A percentile compares a stretch with the other conserved stretches of the same genome.
Conservation (phyloP, 2,329 filamentous ascomycete genomes). For the Cercospora sp. region DNA sequence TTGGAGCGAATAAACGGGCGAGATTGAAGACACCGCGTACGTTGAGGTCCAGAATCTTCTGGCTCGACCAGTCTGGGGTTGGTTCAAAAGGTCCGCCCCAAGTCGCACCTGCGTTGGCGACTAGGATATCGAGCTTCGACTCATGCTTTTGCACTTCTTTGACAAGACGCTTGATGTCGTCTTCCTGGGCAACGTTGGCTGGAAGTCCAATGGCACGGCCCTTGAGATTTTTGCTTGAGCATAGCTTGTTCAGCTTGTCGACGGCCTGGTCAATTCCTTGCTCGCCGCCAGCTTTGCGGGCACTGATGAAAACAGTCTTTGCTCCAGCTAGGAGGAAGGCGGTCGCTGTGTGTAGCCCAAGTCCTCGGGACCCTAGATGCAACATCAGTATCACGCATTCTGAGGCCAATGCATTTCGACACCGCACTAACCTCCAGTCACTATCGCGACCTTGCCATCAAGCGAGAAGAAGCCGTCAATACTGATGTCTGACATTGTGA, state of each 20-base stretch:
- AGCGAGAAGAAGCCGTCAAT: constrained; percentile 78
- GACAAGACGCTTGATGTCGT: constrained; percentile 71
- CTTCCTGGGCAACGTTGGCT: constrained; percentile 71
- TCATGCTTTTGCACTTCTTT: constrained; percentile 70
- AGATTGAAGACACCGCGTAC: constrained; percentile 76
- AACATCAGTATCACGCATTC: not conserved
- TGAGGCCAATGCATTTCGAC: not conserved
- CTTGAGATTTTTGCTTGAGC: constrained; percentile 57
- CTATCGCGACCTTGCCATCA: constrained; percentile 78
- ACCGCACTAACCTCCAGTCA: constrained; percentile 65
- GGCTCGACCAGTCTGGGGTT: constrained; percentile 75
- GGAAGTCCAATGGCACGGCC: constrained; percentile 73
- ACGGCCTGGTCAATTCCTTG: constrained; percentile 75
- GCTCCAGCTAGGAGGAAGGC: constrained; percentile 79
- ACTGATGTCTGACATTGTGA: constrained; percentile 55
- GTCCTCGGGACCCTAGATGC: constrained; percentile 61
- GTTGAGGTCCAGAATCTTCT: constrained; percentile 88
- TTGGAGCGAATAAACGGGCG: constrained; percentile 61
- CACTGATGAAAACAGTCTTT: constrained; percentile 86
- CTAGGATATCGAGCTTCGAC: constrained; percentile 77
- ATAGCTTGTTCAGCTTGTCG: constrained; percentile 74
- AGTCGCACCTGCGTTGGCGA: constrained; percentile 88
- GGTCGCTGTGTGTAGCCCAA: constrained; percentile 72
- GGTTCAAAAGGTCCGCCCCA: constrained; percentile 83
- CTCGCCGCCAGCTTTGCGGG: constrained; percentile 66